A percentile compares a stretch with the other conserved stretches of the same genome.
phyloP scores from a whole-genome alignment of 1,284 basidiomycete genomes.

The Ustilago cynodontis region DNA sequence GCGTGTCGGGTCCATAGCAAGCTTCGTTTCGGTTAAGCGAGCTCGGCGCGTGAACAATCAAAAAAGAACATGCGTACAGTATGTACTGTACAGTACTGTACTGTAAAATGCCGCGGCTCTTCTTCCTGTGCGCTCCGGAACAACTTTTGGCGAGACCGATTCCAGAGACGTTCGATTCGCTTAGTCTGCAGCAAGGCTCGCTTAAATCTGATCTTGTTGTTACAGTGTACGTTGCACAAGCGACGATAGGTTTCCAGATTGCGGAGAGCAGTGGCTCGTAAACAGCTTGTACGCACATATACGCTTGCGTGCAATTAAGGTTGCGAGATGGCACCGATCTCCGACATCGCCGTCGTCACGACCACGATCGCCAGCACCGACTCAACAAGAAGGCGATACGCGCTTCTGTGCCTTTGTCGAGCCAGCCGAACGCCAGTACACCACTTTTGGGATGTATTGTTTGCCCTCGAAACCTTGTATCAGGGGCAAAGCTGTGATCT shows the following conservation, averaged over 20 bases:
- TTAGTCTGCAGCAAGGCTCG: background rate
- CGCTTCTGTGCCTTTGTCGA: background rate
- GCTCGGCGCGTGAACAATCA: background rate
- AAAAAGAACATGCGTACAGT: constrained; percentile 2
- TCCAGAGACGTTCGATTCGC: constrained; percentile 11
- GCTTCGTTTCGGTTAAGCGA: constrained; percentile 9
- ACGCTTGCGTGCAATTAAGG: constrained; percentile 10
- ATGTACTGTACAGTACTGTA: too few species aligned
- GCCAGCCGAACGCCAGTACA: background rate
- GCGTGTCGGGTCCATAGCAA: constrained; percentile 10
- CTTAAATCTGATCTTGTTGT: constrained; percentile 1
- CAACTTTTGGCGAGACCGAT: constrained; percentile 15
- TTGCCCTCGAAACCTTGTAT: background rate
- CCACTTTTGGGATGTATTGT: background rate
- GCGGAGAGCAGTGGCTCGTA: constrained; percentile 13
- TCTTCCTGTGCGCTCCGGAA: background rate
- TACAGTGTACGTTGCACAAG: background rate
- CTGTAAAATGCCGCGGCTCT: constrained; percentile 13
- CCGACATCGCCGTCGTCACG: background rate
- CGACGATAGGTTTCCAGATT: constrained; percentile 10
- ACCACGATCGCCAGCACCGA: background rate
- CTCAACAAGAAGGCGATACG: background rate
- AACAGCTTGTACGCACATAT: background rate
- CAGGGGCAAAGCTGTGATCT: background rate
- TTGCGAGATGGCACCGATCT: constrained; percentile 5